phyloP scores from a whole-genome alignment of 208 protist species.

The Leishmania gerbilli region DNA sequence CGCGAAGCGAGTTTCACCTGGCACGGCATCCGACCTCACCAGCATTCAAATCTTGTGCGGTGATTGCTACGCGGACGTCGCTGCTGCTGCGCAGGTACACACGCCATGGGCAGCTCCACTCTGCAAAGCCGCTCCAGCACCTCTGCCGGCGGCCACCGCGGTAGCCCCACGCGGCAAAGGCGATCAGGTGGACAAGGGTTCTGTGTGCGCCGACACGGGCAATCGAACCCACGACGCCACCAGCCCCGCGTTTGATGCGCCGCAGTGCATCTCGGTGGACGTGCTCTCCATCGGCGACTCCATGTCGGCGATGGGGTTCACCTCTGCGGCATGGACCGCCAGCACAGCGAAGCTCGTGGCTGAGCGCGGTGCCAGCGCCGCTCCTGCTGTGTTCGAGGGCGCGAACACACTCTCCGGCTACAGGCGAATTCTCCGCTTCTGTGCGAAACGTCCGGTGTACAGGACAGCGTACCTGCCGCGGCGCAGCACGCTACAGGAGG shows the following conservation, averaged over 20 bases:
- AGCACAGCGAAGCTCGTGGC: conserved; percentile 3
- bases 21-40: neutral
- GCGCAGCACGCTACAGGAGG: neutral
- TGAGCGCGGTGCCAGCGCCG: neutral
- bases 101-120: conserved; percentile 22
- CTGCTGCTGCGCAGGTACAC: conserved; percentile 14
- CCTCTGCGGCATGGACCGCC: conserved; percentile 13
- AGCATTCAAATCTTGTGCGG: conserved; percentile 1
- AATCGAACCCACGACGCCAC: neutral
- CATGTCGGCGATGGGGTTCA: conserved; percentile 5
- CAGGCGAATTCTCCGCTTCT: conserved; percentile 19
- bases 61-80: conserved; percentile 14
- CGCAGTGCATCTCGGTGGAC: neutral
- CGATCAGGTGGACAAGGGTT: neutral
- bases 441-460: conserved; percentile 7
- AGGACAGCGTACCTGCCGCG: conserved; percentile 1
- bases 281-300: conserved; percentile 19
- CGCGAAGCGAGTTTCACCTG: neutral
- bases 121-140: neutral
- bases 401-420: conserved; percentile 16
- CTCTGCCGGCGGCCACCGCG: neutral
- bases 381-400: conserved; percentile 7
- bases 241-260: neutral
- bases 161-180: neutral
- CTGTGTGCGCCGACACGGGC: neutral